Base-by-base conservation (phyloP, 305 asterid species). In the Fraxinus nigra region DNA sequence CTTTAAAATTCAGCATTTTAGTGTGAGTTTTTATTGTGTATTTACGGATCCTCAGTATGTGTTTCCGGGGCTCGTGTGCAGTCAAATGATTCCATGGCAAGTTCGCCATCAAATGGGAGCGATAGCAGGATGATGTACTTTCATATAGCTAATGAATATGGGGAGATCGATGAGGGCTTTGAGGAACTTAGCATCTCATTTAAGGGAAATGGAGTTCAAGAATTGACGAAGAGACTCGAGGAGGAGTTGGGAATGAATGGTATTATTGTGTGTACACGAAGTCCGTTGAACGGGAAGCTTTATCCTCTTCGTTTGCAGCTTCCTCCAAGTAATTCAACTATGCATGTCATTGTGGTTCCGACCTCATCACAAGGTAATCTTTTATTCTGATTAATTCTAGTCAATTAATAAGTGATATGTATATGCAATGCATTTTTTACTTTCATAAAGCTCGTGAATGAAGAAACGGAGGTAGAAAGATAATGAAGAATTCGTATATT, bases 261-360 rank as follows among this genome's bases (percentile, higher is more conserved):
- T 54, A 63, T 95, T 34, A 85, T 85, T 20, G 97, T 95, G 63
- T 92, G 97, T 65, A 91, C 93, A 0, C 85, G 85, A 26, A 94
- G 97, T 80, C 97, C 97, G 0, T 83, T 95, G 80, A 91, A 95
- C 33, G 96, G 93, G 83, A 92, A 40, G 48, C 48, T 40, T 40
- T 40, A 40, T 40, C 48, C 48, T 40, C 14, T 40, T 40, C 48
- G 48, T 72, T 81, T 95, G 88, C 97, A 92, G 84, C 97, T 95
- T 88, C 99, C 99, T 73, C 99, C 99, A 48, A 94, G 92, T 72
- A 92, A 92, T 76, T 81, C 94, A 0, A 83, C 89, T 7, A 94
- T 95, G 96, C 90, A 92, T 65, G 90, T 95, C 70, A 84, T 94
- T 73, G 86, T 95, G 28, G 90, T 93, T 83, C 94, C 94, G 48